These are phyloP conservation scores for Populus hybrid DNA, from an alignment of 441 rosid species.

Conservation along the genomic window DNA sequence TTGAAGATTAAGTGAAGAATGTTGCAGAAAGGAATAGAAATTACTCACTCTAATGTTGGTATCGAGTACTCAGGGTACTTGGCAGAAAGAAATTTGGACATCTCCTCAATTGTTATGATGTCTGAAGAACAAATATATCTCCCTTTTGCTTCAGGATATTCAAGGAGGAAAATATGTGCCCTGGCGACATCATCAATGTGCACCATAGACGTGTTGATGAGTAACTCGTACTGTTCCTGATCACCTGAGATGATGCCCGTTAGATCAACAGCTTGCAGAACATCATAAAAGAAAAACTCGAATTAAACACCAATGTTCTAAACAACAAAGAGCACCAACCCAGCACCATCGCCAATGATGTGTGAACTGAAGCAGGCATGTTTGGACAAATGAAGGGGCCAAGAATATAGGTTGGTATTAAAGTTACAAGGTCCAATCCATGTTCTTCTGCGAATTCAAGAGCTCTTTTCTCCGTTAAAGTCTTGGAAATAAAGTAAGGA, in stretches of 20 bases:
- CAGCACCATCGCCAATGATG: conserved; percentile 23
- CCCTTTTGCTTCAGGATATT: conserved; percentile 16
- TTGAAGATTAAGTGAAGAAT: not conserved
- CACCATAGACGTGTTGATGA: conserved; percentile 23
- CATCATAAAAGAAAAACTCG: too few relatives aligned
- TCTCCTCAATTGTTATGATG: conserved; percentile 20
- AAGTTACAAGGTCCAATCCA: conserved; percentile 31
- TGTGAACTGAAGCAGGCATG: conserved; percentile 27
- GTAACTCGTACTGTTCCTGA: not conserved
- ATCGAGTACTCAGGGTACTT: conserved; percentile 26
- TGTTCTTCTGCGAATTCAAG: conserved; percentile 27
- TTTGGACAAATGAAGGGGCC: conserved; percentile 45
- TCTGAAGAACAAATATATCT: conserved; percentile 36
- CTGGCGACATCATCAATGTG: conserved; percentile 39
- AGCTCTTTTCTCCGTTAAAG: conserved; percentile 29
- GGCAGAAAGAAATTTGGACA: conserved; percentile 25
- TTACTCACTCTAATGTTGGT: conserved; percentile 35
- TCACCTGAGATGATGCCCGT: conserved; percentile 18
- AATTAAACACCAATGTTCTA: not conserved
- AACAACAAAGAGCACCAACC: conserved; percentile 17
- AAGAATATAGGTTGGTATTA: conserved; percentile 28
- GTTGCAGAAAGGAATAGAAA: not conserved
- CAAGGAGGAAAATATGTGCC: conserved; percentile 43
- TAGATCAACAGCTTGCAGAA: not conserved
- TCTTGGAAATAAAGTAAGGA: conserved; percentile 31